Base-by-base conservation (phyloP, 805 yeast species). In the Starmerella riodocensis region DNA sequence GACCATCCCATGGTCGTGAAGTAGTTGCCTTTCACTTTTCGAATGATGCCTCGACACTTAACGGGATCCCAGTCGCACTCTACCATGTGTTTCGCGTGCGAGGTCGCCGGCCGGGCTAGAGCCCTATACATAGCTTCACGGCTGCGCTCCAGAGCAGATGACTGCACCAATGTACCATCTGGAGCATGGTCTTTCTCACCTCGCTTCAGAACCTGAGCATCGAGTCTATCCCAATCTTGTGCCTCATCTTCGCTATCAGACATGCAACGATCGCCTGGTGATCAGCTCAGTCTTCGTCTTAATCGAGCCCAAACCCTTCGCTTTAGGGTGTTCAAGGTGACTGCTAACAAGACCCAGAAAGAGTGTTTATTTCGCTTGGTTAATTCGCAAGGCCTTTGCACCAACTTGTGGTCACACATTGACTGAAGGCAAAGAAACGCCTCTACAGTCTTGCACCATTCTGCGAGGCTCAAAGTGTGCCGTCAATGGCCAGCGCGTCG, bases 141-240 rank as follows among this genome's bases (percentile, higher is more conserved):
- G 9, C 88, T 73, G 20, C 63, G 64, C 9, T 62, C 59, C 4
- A 86, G 63, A 14, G 62, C 56, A 4, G 54, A 43, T 4, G 51
- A 55, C 54, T 81, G 91, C 5, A 63, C 53, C 5, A 52, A 49
- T 0, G 85, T 76, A 0, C 82, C 84, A 54, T 78, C 88, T 0
- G 93, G 94, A 43, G 76, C 93, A 48, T 74, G 80, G 48, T 82
- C 94, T 55, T 86, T 86, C 41, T 75, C 85, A 2, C 94, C 94
- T 44, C 88, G 62, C 48, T 74, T 78, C 2, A 53, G 36, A 1
- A 53, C 47, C 3, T 37, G 29, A 18, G 52, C 39, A 20, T 41
- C 51, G 13, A 53, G 37, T 17, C 59, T 37, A 27, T 34, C 30
- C 69, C 69, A 64, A 42, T 64, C 68, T 36, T 57, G 64, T 42